Evolutionary conservation across 2,329 filamentous ascomycete genomes (phyloP).

Genomic region (Lasiodiplodia hormozganensis): DNA sequence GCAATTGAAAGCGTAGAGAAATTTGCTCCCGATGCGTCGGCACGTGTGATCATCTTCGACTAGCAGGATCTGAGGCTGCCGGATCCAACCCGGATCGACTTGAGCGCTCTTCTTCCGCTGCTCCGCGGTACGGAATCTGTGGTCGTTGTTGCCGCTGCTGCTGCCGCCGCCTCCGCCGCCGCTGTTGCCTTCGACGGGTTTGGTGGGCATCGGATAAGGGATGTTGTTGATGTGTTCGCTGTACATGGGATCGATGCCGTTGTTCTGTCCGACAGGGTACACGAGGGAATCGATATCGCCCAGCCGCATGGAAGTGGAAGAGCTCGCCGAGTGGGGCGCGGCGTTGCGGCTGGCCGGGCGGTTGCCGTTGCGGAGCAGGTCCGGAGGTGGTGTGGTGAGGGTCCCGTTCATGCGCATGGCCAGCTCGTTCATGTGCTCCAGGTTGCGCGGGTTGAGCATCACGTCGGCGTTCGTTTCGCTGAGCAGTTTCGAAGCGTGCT

Average conservation of each 20-base stretch:
- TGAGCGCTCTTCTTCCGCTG: constrained; percentile 66
- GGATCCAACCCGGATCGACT: constrained; percentile 69
- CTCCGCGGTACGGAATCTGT: constrained; percentile 42
- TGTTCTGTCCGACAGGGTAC: constrained; percentile 88
- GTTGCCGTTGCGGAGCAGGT: constrained; percentile 56
- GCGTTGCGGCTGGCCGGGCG: constrained; percentile 52
- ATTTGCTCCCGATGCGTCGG: constrained; percentile 71
- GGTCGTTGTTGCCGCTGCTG: constrained; percentile 41
- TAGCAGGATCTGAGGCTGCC: constrained; percentile 79
- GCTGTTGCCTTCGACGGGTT: constrained; percentile 57
- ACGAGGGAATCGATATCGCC: constrained; percentile 75
- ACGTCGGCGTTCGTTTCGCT: constrained; percentile 70
- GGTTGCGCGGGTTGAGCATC: constrained; percentile 67
- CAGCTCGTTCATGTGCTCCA: constrained; percentile 70
- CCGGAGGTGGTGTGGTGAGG: constrained; percentile 64
- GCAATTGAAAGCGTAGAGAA: constrained; percentile 69
- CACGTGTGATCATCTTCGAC: constrained; percentile 82
- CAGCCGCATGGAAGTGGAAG: constrained; percentile 60
- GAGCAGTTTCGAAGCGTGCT: constrained; percentile 71
- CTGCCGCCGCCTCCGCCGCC: constrained; percentile 30
- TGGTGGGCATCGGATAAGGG: constrained; percentile 79
- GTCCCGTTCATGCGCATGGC: constrained; percentile 62
- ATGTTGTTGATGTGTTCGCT: constrained; percentile 95
- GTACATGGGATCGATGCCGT: constrained; percentile 94
- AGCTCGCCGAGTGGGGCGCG: constrained; percentile 53